These are phyloP conservation scores for Cercospora citrullina DNA, from an alignment of 2,329 filamentous ascomycete species.

Conservation along the genomic window DNA sequence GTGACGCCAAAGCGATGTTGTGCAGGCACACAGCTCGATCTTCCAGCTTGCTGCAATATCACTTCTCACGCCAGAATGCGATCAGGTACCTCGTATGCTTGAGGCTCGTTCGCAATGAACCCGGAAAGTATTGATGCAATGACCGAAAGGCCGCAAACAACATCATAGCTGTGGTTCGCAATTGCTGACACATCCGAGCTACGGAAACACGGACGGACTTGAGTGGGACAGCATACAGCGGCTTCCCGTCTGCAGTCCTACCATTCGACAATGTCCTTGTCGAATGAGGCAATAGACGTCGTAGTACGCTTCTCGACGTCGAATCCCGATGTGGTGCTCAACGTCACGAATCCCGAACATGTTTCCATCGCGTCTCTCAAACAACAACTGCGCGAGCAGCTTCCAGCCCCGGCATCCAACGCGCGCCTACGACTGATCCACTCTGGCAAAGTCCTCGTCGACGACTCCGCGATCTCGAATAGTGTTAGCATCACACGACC, in stretches of 20 bases:
- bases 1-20: background rate
- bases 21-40: no score
- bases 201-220: background rate
- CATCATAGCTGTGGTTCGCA: background rate
- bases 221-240: background rate
- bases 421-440: slow-evolving; percentile 86
- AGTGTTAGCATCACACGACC: slow-evolving; percentile 67
- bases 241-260: background rate
- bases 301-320: slow-evolving; percentile 89
- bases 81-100: background rate
- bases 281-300: slow-evolving; percentile 57
- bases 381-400: slow-evolving; percentile 71
- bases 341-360: slow-evolving; percentile 65
- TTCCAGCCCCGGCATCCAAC: slow-evolving; percentile 62
- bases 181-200: slow-evolving; percentile 6
- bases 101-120: background rate
- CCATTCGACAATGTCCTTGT: background rate
- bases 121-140: background rate
- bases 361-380: slow-evolving; percentile 80
- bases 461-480: slow-evolving; percentile 65
- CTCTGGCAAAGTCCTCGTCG: slow-evolving; percentile 80
- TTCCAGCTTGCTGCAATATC: background rate
- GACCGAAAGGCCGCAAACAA: background rate
- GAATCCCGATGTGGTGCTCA: slow-evolving; percentile 77
- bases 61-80: background rate